phyloP scores from a whole-genome alignment of 106 monocot genomes.

The Agapanthus africanus region DNA sequence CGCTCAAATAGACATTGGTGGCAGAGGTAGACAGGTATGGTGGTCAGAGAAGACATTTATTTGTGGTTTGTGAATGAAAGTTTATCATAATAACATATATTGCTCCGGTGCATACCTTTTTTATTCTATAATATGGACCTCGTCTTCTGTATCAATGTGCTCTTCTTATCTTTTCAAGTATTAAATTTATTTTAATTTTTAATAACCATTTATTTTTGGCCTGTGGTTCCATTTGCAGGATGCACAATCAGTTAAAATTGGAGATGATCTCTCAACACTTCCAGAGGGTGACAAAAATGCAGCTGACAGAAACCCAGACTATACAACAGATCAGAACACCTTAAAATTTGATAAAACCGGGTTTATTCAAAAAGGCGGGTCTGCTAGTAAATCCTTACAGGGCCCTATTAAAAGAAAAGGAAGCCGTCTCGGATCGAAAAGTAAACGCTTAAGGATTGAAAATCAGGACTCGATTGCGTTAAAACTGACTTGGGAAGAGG shows the following conservation, averaged over 20 bases:
- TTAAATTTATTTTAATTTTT: too few species aligned
- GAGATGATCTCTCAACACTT: slow-evolving; percentile 36
- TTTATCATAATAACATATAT: too few species aligned
- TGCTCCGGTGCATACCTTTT: too few species aligned
- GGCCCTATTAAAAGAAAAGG: slow-evolving; percentile 52
- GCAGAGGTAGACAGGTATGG: too few species aligned
- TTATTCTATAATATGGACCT: too few species aligned
- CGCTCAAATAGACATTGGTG: too few species aligned
- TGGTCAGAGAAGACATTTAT: too few species aligned
- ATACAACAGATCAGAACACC: slow-evolving; percentile 28
- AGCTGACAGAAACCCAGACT: slow-evolving; percentile 26
- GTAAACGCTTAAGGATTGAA: slow-evolving; percentile 75
- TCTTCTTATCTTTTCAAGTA: too few species aligned
- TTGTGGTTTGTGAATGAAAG: too few species aligned
- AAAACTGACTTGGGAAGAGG: slow-evolving; percentile 92
- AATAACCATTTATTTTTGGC: too few species aligned
- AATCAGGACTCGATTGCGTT: slow-evolving; percentile 88
- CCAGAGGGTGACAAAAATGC: slow-evolving; percentile 28
- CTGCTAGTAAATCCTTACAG: slow-evolving; percentile 20
- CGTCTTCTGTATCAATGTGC: too few species aligned
- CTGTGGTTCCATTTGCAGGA: slow-evolving; percentile 33
- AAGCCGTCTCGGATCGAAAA: slow-evolving; percentile 54
- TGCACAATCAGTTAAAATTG: slow-evolving; percentile 42
- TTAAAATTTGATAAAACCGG: slow-evolving; percentile 39
- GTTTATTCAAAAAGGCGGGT: slow-evolving; percentile 54